These are phyloP conservation scores for Hordeum pubiflorum DNA, from an alignment of 202 grass and related monocot species.

Conservation along the genomic window DNA sequence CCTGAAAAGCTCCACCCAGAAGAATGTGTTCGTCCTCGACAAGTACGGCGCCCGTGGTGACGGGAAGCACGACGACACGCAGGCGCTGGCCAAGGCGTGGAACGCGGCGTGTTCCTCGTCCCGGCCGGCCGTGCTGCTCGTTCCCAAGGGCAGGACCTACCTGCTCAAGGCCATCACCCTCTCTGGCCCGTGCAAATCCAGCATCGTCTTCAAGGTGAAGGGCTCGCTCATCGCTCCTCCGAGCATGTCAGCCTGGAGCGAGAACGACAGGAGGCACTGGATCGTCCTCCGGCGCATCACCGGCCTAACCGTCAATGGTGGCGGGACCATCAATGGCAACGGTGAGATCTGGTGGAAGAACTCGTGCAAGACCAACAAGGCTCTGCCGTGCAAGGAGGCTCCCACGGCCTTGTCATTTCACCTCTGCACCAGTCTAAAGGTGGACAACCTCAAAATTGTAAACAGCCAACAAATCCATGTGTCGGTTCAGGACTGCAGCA, in stretches of 20 bases:
- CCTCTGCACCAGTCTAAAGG: slow-evolving; percentile 37
- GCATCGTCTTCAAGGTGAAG: slow-evolving; percentile 34
- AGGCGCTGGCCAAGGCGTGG: slow-evolving; percentile 52
- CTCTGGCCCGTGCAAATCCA: slow-evolving; percentile 55
- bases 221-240: slow-evolving; percentile 52
- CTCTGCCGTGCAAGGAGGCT: slow-evolving; percentile 56
- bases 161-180: slow-evolving; percentile 46
- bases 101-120: slow-evolving; percentile 44
- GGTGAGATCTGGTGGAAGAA: slow-evolving; percentile 69
- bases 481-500: slow-evolving; percentile 42
- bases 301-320: slow-evolving; percentile 37
- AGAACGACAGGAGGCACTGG: slow-evolving; percentile 32
- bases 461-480: slow-evolving; percentile 79
- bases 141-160: slow-evolving; percentile 45
- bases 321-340: slow-evolving; percentile 66
- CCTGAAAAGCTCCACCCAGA: background rate
- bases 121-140: slow-evolving; percentile 36
- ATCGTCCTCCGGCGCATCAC: slow-evolving; percentile 38
- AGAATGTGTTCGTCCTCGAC: slow-evolving; percentile 42
- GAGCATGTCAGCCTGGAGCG: slow-evolving; percentile 31
- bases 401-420: slow-evolving; percentile 59
- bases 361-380: slow-evolving; percentile 65
- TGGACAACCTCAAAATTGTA: slow-evolving; percentile 35
- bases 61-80: slow-evolving; percentile 41
- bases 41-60: slow-evolving; percentile 54